These are phyloP conservation scores for Leptomonas seymouri DNA, from an alignment of 208 protist genomes.

Conservation along the genomic window DNA sequence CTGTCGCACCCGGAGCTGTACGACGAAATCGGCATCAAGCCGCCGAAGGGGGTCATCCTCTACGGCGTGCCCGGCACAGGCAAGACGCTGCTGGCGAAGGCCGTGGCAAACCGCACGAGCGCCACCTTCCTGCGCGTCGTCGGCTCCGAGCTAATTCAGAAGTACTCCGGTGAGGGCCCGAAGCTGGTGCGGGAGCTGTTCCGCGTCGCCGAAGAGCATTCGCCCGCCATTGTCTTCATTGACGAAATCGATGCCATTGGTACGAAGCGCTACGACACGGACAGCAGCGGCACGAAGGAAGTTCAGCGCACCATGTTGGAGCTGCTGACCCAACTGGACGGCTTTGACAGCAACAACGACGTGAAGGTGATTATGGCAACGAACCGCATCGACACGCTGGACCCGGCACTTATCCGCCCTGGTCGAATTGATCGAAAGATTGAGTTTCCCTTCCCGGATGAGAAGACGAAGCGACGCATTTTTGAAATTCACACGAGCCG, in stretches of 20 bases:
- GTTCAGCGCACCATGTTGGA: constrained; percentile 99
- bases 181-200: constrained; percentile 99
- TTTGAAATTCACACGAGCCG: constrained; percentile 99
- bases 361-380: constrained; percentile 99
- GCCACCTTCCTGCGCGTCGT: constrained; percentile 99
- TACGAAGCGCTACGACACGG: constrained; percentile 99
- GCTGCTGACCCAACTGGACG: constrained; percentile 99
- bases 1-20: constrained; percentile 99
- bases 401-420: constrained; percentile 99
- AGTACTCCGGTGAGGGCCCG: constrained; percentile 99
- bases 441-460: constrained; percentile 99
- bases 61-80: constrained; percentile 99
- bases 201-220: constrained; percentile 98
- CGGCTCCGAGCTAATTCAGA: constrained; percentile 99
- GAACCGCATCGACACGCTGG: constrained; percentile 99
- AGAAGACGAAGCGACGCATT: constrained; percentile 99
- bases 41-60: constrained; percentile 99
- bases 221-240: constrained; percentile 99
- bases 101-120: constrained; percentile 99
- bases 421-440: constrained; percentile 99
- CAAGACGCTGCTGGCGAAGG: constrained; percentile 99
- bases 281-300: constrained; percentile 98
- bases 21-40: constrained; percentile 99
- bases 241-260: constrained; percentile 99
- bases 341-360: constrained; percentile 99